Base-by-base conservation (phyloP, 495 filamentous ascomycete species). In the Rhizodiscina lignyota region DNA sequence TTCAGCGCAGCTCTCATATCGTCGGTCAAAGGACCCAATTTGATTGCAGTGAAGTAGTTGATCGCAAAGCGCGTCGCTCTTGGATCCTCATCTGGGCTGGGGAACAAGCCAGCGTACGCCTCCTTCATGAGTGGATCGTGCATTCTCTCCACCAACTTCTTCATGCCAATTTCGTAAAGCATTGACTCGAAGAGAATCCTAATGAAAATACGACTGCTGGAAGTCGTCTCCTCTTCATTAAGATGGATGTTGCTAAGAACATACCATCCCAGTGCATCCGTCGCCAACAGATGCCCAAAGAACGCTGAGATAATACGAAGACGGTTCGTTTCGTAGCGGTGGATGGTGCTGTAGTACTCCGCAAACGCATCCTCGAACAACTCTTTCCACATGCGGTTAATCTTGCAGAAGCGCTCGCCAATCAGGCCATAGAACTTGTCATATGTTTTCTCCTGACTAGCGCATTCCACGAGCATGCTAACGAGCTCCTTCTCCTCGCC, bases 21-120 rank as follows among this genome's bases (percentile, higher is more conserved):
- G 44, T 96, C 91, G 10, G 89, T 99, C 43, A 99, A 59, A 21
- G 67, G 72, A 55, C 89, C 89, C 77, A 99, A 85, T 39, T 84
- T 83, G 52, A 99, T 87, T 45, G 81, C 83, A 5, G 89, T 99
- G 56, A 96, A 96, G 61, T 92, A 99, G 55, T 99, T 99, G 72
- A 96, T 91, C 15, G 87, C 82, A 64, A 99, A 99, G 29, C 89
- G 75, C 11, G 83, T 87, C 55, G 93, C 83, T 38, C 79, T 72
- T 5, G 83, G 73, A 48, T 87, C 82, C 49, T 94, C 83, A n/a
- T n/a, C n/a, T n/a, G n/a, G n/a, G 22, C 56, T 74, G 0, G 89
- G 91, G 68, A 99, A 99, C 5, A 99, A 59, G 34, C 91, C 87
- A 20, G 78, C 68, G 40, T 91, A 77, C 48, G 10, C 17, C 77